Evolutionary conservation across 768 basidiomycete genomes (phyloP).

Genomic region (Pholiota molesta): DNA sequence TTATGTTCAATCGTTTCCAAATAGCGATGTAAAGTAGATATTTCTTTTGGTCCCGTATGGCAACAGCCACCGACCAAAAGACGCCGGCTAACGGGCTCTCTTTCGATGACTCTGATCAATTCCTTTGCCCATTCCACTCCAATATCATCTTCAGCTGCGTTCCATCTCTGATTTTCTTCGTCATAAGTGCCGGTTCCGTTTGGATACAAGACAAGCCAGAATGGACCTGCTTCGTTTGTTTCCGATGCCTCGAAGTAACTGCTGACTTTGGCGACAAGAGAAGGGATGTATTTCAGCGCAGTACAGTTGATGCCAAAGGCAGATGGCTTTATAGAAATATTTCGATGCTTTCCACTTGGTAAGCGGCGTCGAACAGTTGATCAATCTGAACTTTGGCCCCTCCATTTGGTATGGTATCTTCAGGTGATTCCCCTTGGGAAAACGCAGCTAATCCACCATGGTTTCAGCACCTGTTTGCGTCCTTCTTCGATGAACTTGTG

Average conservation of each 20-base stretch:
- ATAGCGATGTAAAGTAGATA: conserved; percentile 26
- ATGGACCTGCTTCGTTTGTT: neutral
- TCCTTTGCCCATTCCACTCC: conserved; percentile 37
- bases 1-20: neutral
- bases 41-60: conserved; percentile 57
- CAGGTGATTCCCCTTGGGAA: conserved; percentile 56
- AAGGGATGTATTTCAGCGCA: conserved; percentile 42
- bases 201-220: conserved; percentile 70
- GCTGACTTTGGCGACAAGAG: conserved; percentile 41
- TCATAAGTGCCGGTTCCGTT: conserved; percentile 68
- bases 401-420: conserved; percentile 28
- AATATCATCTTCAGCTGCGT: conserved; percentile 11
- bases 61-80: conserved; percentile 75
- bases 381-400: conserved; percentile 29
- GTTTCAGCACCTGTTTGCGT: conserved; percentile 40
- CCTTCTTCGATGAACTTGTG: conserved; percentile 15
- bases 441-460: conserved; percentile 78
- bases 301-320: conserved; percentile 83
- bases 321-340: conserved; percentile 37
- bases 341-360: conserved; percentile 25
- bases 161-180: conserved; percentile 47
- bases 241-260: conserved; percentile 17
- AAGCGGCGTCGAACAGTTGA: conserved; percentile 47
- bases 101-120: conserved; percentile 29
- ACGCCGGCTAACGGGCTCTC: conserved; percentile 25